Evolutionary conservation across 345 rosid species (phyloP), one percentile per base, ranked within the genome.

Genomic region (Dovyalis caffra): DNA sequence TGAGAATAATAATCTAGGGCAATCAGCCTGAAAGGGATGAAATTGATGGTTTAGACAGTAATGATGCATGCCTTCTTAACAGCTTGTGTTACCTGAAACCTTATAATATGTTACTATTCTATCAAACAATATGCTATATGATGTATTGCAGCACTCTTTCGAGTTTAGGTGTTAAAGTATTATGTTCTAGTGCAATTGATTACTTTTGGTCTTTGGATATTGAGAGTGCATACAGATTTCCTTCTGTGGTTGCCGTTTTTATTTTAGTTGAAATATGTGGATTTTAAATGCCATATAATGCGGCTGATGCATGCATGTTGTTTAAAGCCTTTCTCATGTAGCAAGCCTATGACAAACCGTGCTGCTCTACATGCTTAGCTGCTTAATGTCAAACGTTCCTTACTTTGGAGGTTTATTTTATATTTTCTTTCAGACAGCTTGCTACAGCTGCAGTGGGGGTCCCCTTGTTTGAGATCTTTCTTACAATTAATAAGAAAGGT

Each of bases 391-490:
- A 40, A 40, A 10, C 14, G 47, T 12, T 40, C 47, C 32, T 25
- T 4, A 18, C 18, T 53, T 64, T 35, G 31, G 3, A 65, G 40
- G 28, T 8, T 28, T 18, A n/a, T 23, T 38, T 76, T 43, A 25
- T 43, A 32, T 66, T 73, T 70, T 70, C 47, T 86, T 77, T 72
- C 90, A 95, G 99, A 81, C 94, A 91, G 88, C 95, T 92, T 76
- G 86, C 90, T 77, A 79, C 90, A 37, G 88, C 94, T 77, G 85
- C 92, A 9, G 80, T 63, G 14, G 97, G 97, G 73, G 84, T 77
- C 65, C 99, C 95, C 14, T 78, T 95, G 78, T 95, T 95, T 80
- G 97, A 95, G 86, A 87, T 95, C 77, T 95, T 90, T 82, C 83
- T 95, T 70, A 89, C 87, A 31, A 73, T 73, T 43, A 85, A 88